These are phyloP conservation scores for Leptomonas seymouri DNA, from an alignment of 208 protist species.

Conservation along the genomic window DNA sequence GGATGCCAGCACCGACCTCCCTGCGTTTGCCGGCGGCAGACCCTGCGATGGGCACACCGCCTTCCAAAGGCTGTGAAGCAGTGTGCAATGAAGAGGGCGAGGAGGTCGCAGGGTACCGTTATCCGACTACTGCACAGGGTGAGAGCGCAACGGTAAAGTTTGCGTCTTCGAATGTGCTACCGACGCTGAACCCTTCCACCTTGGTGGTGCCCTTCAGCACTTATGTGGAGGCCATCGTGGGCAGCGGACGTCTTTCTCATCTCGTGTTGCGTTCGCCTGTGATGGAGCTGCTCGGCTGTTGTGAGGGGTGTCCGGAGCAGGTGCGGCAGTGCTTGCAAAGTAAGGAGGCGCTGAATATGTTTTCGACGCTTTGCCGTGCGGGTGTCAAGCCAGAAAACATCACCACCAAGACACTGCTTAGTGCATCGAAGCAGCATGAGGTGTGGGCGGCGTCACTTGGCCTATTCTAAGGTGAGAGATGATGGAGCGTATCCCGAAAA, in stretches of 20 bases:
- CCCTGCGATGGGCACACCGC: no score
- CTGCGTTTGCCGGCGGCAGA: neutral
- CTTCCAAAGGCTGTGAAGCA: no score
- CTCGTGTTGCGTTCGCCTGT: conserved; percentile 57
- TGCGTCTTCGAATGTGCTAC: neutral
- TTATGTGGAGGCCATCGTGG: conserved; percentile 46
- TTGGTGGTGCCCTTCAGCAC: conserved; percentile 57
- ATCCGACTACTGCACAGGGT: neutral
- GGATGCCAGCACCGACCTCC: conserved; percentile 39
- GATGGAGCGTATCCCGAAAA: no score
- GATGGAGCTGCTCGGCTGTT: conserved; percentile 19
- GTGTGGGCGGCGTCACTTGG: conserved; percentile 55
- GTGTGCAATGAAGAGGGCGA: neutral
- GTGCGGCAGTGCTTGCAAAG: conserved; percentile 40
- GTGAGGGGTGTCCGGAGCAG: conserved; percentile 28
- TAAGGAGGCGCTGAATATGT: conserved; percentile 51
- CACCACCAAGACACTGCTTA: conserved; percentile 54
- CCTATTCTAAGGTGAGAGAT: no score
- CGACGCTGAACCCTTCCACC: neutral
- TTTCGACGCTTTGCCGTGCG: conserved; percentile 56
- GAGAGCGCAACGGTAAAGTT: neutral
- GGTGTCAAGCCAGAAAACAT: conserved; percentile 62
- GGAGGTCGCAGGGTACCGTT: neutral
- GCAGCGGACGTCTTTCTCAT: conserved; percentile 44
- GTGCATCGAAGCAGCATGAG: conserved; percentile 41